Base-by-base conservation (phyloP, 495 filamentous ascomycete genomes). In the Bombardia bombarda region DNA sequence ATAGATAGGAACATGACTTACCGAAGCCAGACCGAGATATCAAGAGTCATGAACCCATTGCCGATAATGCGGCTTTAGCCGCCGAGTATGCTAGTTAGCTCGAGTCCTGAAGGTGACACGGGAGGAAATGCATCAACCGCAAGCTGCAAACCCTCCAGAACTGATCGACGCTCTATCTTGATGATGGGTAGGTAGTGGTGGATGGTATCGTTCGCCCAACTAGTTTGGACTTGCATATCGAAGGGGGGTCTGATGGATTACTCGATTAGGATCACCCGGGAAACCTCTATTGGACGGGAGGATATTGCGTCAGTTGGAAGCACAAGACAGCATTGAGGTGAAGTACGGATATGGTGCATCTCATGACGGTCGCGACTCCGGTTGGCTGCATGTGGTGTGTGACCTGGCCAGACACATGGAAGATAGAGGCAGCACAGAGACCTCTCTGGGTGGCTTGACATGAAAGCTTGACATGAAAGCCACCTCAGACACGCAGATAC, bases 211-310 rank as follows among this genome's bases (percentile, higher is more conserved):
- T 37, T 38, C 14, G 26, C 51, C 47, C 20, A 35, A 43, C 39
- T 43, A 31, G 47, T 30, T 18, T 12, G n/a, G 14, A 39, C 35
- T 40, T 40, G 42, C 45, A 52, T 52, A n/a, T 24, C 38, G 42
- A 24, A 20, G 37, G 32, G 32, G 33, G 24, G 12, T 7, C 17
- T 31, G 14, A 20, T 43, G 50, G 46, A 41, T 43, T 49, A 20
- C 46, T 46, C 38, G 45, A 53, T 49, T 20, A 14, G 33, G 46
- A 14, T 24, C 8, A 20, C 10, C 50, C 50, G 50, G 17, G 17
- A 12, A 5, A 6, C n/a, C 16, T 20, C 26, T 3, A 48, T 48
- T 52, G 50, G 48, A 17, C 19, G 30, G 14, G 10, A 26, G 3
- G 1, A 14, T 30, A 21, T 39, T 42, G 38, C 38, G 23, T 38